phyloP scores from a whole-genome alignment of 164 flowering plant species.

The Vitis rupestris region DNA sequence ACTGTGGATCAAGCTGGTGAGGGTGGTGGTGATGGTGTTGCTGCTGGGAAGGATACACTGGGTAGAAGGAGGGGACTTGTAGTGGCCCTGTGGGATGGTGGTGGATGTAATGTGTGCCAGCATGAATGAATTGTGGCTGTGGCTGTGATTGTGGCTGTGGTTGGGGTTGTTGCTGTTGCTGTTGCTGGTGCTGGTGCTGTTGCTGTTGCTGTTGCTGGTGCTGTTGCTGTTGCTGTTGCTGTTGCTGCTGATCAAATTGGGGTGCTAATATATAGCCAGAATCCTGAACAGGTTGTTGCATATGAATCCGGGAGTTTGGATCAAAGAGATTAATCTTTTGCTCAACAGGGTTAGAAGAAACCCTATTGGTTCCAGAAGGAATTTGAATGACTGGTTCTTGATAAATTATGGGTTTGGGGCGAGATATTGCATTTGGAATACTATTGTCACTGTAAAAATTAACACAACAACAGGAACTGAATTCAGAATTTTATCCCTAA shows the following conservation, averaged over 20 bases:
- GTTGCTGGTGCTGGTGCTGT: conserved; percentile 25
- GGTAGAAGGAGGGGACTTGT: conserved; percentile 63
- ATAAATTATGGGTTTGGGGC: conserved; percentile 51
- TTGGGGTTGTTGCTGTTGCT: conserved; percentile 8
- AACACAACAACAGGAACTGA: conserved; percentile 14
- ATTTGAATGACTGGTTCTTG: conserved; percentile 52
- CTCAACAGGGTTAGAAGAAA: conserved; percentile 40
- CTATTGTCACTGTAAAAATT: conserved; percentile 58
- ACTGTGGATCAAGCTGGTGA: conserved; percentile 54
- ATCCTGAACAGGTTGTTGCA: conserved; percentile 59
- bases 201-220: conserved; percentile 10
- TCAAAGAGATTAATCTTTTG: conserved; percentile 42
- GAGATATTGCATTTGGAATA: conserved; percentile 40
- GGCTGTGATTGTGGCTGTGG: conserved; percentile 17
- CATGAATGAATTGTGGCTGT: conserved; percentile 57
- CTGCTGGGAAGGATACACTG: conserved; percentile 56
- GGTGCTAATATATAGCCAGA: conserved; percentile 44
- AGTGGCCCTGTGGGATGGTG: conserved; percentile 53
- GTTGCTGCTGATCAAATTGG: conserved; percentile 37
- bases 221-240: background rate
- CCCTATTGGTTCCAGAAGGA: conserved; percentile 35
- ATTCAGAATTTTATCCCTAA: conserved; percentile 13
- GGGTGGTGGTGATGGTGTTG: conserved; percentile 42
- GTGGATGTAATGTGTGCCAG: conserved; percentile 66
- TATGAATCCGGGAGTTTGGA: conserved; percentile 48